Conservation (phyloP, 495 filamentous ascomycete genomes). For the Hapsidospora chrysogenum region DNA sequence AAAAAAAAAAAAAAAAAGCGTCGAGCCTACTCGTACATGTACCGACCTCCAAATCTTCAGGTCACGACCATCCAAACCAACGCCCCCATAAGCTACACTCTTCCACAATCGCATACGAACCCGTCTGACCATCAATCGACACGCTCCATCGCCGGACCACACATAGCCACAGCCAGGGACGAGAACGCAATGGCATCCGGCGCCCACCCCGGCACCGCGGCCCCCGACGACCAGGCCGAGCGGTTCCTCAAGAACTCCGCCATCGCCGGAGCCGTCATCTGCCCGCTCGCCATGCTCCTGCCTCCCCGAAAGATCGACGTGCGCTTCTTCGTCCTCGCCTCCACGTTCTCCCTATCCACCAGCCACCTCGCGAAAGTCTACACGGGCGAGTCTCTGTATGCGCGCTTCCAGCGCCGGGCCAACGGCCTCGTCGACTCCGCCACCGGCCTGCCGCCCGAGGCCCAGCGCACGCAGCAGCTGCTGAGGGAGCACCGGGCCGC, state of each 20-base stretch:
- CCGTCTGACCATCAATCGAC: background rate
- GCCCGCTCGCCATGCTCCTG: constrained; percentile 52
- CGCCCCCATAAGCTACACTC: background rate
- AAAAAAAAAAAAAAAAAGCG: too few species aligned
- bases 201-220: background rate
- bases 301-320: constrained; percentile 67
- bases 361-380: constrained; percentile 46
- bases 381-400: constrained; percentile 38
- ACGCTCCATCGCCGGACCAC: background rate
- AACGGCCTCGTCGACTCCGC: constrained; percentile 4
- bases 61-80: too few species aligned
- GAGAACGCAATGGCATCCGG: background rate
- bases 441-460: constrained; percentile 35
- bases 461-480: constrained; percentile 32
- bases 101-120: background rate
- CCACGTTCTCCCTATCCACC: constrained; percentile 42
- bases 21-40: too few species aligned
- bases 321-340: constrained; percentile 44
- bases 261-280: constrained; percentile 43
- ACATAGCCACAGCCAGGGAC: background rate
- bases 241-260: constrained; percentile 43
- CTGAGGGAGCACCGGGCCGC: constrained; percentile 24
- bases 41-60: too few species aligned
- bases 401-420: constrained; percentile 24
- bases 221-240: constrained; percentile 5